These are phyloP conservation scores for Rhizopus delemar DNA, from an alignment of 371 early-diverging fungal species.

Conservation along the genomic window DNA sequence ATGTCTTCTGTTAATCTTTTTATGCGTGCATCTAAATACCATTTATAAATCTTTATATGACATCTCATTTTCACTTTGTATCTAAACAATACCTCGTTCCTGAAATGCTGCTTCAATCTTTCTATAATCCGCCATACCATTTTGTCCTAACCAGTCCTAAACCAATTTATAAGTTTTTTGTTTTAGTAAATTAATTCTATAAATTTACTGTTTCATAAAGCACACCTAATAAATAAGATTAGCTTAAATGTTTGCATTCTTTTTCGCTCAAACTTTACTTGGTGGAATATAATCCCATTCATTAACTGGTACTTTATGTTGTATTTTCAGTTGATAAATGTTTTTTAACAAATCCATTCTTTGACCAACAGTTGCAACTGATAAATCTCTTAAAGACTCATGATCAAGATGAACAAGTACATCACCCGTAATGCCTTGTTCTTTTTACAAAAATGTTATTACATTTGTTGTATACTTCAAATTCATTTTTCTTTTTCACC, in stretches of 20 bases:
- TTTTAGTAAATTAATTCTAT: not conserved
- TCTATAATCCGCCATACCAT: conserved; percentile 55
- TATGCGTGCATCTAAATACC: conserved; percentile 48
- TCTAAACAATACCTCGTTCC: conserved; percentile 49
- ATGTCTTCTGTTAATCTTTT: conserved; percentile 60
- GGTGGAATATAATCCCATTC: conserved; percentile 86
- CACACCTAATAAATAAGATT: conserved; percentile 41
- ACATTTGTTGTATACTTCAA: not conserved
- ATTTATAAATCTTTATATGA: not conserved
- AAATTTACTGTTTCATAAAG: conserved; percentile 64
- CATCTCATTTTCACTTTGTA: not conserved
- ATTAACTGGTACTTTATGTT: conserved; percentile 79
- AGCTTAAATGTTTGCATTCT: not conserved
- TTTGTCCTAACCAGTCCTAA: conserved; percentile 54
- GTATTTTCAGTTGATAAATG: conserved; percentile 78
- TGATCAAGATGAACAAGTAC: conserved; percentile 89
- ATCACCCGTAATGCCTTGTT: conserved; percentile 91
- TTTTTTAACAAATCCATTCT: conserved; percentile 83
- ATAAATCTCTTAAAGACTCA: conserved; percentile 85
- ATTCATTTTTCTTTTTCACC: conserved; percentile 32
- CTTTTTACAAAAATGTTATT: conserved; percentile 40
- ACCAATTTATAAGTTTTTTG: not conserved
- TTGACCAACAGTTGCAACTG: conserved; percentile 84
- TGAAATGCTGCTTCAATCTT: conserved; percentile 61
- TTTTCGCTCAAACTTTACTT: conserved; percentile 47